phyloP scores from a whole-genome alignment of 2,329 filamentous ascomycete species.

The Madurella mycetomatis region DNA sequence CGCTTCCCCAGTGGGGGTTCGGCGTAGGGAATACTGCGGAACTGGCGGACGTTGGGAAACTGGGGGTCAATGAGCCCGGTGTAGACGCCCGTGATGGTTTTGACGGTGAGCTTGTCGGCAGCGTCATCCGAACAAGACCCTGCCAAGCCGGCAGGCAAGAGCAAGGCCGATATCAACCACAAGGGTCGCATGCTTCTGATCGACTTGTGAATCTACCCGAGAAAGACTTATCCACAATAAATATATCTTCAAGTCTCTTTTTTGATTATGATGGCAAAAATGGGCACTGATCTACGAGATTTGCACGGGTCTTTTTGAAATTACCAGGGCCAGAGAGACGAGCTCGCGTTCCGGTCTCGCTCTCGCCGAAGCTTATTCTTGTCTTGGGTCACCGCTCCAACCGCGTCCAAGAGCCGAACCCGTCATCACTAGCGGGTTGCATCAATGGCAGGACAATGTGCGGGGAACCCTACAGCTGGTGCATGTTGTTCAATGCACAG shows the following conservation, averaged over 20 bases:
- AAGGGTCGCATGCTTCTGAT: background rate
- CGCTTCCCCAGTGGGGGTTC: conserved; percentile 30
- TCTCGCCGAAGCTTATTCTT: background rate
- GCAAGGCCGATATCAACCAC: background rate
- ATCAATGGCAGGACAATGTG: background rate
- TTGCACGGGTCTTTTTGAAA: no score
- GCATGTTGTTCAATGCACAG: background rate
- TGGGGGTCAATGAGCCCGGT: conserved; percentile 32
- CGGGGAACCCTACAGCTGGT: background rate
- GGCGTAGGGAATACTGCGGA: conserved; percentile 36
- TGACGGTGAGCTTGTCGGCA: conserved; percentile 14
- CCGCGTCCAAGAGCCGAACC: background rate
- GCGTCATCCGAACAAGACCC: background rate
- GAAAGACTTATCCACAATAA: no score
- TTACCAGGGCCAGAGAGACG: no score
- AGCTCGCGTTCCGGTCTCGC: background rate
- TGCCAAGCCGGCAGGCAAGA: background rate
- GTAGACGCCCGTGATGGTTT: conserved; percentile 31
- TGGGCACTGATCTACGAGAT: background rate
- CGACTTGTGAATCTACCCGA: background rate
- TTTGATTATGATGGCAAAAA: background rate
- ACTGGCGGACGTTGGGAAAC: conserved; percentile 34
- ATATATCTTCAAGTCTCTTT: background rate
- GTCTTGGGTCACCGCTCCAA: background rate
- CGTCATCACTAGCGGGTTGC: background rate